phyloP scores from a whole-genome alignment of 2,329 filamentous ascomycete species.

The Xylogone sp. region DNA sequence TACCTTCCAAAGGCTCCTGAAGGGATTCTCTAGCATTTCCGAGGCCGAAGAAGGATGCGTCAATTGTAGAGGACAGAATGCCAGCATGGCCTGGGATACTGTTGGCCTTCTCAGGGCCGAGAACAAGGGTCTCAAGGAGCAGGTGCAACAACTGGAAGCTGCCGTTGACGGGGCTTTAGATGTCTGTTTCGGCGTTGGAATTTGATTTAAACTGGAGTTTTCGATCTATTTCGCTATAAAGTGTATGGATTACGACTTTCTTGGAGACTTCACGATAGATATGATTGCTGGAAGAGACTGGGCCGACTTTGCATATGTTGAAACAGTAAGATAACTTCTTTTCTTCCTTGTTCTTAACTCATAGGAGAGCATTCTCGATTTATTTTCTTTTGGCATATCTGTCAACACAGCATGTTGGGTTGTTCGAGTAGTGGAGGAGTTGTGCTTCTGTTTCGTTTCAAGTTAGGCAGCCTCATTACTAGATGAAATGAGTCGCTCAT shows the following conservation, averaged over 20 bases:
- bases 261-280: not conserved
- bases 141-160: conserved; percentile 55
- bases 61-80: conserved; percentile 56
- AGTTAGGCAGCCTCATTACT: no score
- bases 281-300: not conserved
- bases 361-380: no score
- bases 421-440: no score
- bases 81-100: conserved; percentile 61
- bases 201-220: not conserved
- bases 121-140: conserved; percentile 57
- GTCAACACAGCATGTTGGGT: no score
- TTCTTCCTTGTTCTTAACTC: not conserved
- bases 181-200: conserved; percentile 6
- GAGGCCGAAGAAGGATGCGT: conserved; percentile 35
- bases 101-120: conserved; percentile 58
- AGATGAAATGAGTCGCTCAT: no score
- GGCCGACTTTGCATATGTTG: not conserved
- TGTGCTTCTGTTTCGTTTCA: no score
- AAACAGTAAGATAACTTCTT: no score
- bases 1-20: conserved; percentile 45
- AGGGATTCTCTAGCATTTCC: conserved; percentile 32
- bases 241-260: not conserved
- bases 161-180: conserved; percentile 60
- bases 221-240: no score
- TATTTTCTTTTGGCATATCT: no score